Evolutionary conservation across 2,329 filamentous ascomycete genomes (phyloP).

Genomic region (Colletotrichum truncatum): DNA sequence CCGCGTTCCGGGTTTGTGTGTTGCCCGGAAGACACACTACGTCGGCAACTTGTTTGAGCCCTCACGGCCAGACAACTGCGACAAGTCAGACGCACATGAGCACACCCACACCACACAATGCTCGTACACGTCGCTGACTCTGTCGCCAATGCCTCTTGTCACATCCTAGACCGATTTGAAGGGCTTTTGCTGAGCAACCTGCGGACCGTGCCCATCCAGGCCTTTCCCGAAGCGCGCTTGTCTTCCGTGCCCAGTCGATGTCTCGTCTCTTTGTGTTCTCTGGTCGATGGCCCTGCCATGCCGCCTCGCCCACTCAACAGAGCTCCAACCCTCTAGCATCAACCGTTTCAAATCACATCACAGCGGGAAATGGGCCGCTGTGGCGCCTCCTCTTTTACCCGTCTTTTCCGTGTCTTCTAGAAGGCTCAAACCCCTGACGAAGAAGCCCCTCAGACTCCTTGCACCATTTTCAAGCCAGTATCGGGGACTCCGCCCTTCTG

Average conservation of each 20-base stretch:
- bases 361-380: constrained; percentile 27
- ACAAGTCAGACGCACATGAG: constrained; percentile 28
- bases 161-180: constrained; percentile 20
- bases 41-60: constrained; percentile 22
- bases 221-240: constrained; percentile 24
- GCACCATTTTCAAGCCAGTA: constrained; percentile 12
- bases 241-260: constrained; percentile 25
- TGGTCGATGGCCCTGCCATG: constrained; percentile 5
- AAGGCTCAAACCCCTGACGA: constrained; percentile 15
- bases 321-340: constrained; percentile 26
- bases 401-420: constrained; percentile 29
- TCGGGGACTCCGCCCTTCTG: constrained; percentile 18
- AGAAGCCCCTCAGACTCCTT: constrained; percentile 5
- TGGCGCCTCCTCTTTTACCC: constrained; percentile 30
- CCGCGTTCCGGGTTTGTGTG: constrained; percentile 21
- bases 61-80: constrained; percentile 16
- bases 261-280: constrained; percentile 21
- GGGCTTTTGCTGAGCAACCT: constrained; percentile 19
- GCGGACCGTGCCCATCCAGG: constrained; percentile 21
- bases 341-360: constrained; percentile 31
- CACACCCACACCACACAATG: constrained; percentile 28
- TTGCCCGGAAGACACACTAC: background rate
- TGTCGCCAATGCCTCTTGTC: constrained; percentile 20
- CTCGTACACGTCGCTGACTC: constrained; percentile 28
- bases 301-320: constrained; percentile 10